Base-by-base conservation (phyloP, 805 yeast genomes). In the Cyberlindnera saturnus region DNA sequence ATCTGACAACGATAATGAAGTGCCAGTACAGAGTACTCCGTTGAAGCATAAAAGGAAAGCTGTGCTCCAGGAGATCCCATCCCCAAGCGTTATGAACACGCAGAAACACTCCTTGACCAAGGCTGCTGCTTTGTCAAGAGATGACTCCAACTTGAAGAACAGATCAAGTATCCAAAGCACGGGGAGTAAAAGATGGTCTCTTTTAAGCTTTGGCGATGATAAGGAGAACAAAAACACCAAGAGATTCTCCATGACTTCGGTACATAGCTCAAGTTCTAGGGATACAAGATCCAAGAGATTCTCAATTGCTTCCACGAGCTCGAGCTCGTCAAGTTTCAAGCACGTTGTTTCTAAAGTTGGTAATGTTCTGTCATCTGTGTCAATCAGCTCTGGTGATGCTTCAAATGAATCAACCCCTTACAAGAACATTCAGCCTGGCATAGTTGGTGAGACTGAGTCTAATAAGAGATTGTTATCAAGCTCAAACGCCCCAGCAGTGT, bases 121-220 rank as follows among this genome's bases (percentile, higher is more conserved):
- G 6, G n/a, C 49, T 6, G 44, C 50, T 3, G 30, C 42, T 5
- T 44, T 54, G 30, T 51, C 50, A 39, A 55, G 57, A 48, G 47
- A 46, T 28, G 50, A 46, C 17, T 57, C 61, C 4, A 55, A 48
- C n/a, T 31, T 52, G 17, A 52, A 54, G 38, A 56, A 49, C 28
- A 48, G 61, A 49, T 43, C 53, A 0, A 55, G 60, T 2, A 1
- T 51, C 15, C 40, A 38, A 26, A 38, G 40, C 48, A 40, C 33
- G 51, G 55, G 5, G 51, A 50, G 34, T 39, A 57, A 57, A 38
- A 56, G 61, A 55, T 57, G 60, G 60, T 57, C 61, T 3, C 26
- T 57, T 16, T 23, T 57, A n/a, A 54, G 59, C 3, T 56, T 57
- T 18, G 48, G 46, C 11, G 52, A 47, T 4, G 57, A 55, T 29